Conservation (phyloP, 1,284 basidiomycete species). For the Fomitopsis schrenkii region DNA sequence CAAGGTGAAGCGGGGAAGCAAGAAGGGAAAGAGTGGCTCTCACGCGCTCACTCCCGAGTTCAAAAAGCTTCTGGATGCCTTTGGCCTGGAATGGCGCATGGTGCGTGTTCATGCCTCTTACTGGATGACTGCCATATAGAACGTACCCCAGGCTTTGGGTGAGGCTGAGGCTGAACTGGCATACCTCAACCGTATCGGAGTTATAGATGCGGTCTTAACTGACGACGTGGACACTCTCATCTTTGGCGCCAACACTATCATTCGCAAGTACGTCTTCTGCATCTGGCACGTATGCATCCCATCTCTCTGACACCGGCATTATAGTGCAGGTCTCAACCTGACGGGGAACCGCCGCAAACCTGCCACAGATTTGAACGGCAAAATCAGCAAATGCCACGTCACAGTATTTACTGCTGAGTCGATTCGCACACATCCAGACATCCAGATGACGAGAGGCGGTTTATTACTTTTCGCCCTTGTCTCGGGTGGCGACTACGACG, state of each 20-base stretch:
- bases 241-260: conserved; percentile 32
- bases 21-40: conserved; percentile 39
- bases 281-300: not conserved
- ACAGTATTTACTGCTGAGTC: conserved; percentile 39
- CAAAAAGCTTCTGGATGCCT: conserved; percentile 43
- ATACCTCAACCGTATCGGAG: conserved; percentile 42
- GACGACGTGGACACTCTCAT: conserved; percentile 55
- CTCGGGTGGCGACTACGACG: conserved; percentile 64
- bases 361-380: conserved; percentile 32
- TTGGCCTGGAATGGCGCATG: conserved; percentile 60
- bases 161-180: conserved; percentile 73
- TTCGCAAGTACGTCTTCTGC: conserved; percentile 27
- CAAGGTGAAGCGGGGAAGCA: conserved; percentile 51
- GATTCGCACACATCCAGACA: conserved; percentile 29
- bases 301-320: not conserved
- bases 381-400: conserved; percentile 37
- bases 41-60: conserved; percentile 40
- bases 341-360: conserved; percentile 39
- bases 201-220: conserved; percentile 60
- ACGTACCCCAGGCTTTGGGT: conserved; percentile 41
- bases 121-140: not conserved
- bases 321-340: conserved; percentile 41
- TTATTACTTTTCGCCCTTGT: conserved; percentile 64
- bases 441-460: conserved; percentile 45
- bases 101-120: conserved; percentile 28